Evolutionary conservation across 2,329 filamentous ascomycete genomes (phyloP), one percentile per base, ranked within the genome.

Genomic region (Cladosporium sp.): DNA sequence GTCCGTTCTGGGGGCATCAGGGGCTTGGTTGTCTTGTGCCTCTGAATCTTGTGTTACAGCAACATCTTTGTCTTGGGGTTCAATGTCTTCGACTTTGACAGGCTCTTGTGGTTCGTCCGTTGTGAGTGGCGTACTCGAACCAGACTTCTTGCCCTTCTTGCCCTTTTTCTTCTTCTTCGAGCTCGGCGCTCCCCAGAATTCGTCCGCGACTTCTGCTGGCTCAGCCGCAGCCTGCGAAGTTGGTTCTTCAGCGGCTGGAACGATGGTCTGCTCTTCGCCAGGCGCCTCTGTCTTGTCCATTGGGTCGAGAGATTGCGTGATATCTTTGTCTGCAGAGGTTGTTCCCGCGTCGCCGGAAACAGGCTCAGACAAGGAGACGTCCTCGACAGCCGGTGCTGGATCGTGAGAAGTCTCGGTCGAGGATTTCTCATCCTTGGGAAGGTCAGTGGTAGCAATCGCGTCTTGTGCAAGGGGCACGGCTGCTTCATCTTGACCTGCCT

Each of bases 111-210:
- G 58, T 26, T 47, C 30, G 30, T 57, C 30, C 1, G 34, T 30
- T 47, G 26, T n/a, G 38, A 58, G 32, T 8, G 55, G 55, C 32
- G 55, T 58, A 8, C 32, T 58, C 55, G 38, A 32, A 15, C 55
- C 55, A 26, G 55, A 58, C 55, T 58, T 58, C 34, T 58, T 58
- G 47, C 47, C 64, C 63, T 68, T 70, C 62, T 69, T 72, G 58
- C 66, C 71, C 64, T 78, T 78, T 67, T 77, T 76, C 24, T 69
- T 70, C 55, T 71, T 72, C 59, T 71, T 72, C 59, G 72, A 74
- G 3, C 24, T 54, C 10, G 60, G 15, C 12, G 59, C 44, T 38
- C 51, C 65, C 61, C 58, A 66, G 7, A 44, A 49, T 10, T 63
- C 58, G 30, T 68, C 68, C 32, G 62, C 47, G 10, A 47, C 55